Percentiles rank a stretch among this genome's conserved stretches.
phyloP scores from a whole-genome alignment of 2,329 filamentous ascomycete species.

The Neofusicoccum parvum region DNA sequence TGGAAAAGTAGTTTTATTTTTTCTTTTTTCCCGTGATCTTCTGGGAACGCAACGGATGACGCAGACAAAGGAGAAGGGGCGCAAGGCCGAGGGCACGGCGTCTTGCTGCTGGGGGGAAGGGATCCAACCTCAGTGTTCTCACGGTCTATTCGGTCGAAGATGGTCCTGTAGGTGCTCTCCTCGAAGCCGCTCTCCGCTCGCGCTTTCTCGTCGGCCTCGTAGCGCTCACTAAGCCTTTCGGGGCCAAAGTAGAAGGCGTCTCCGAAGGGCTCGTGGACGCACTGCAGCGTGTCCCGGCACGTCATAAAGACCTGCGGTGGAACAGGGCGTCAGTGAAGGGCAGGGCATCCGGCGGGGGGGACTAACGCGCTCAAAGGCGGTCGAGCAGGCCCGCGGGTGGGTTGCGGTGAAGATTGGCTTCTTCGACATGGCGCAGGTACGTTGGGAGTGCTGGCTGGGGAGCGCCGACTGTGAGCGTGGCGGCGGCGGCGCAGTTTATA shows the following conservation, averaged over 20 bases:
- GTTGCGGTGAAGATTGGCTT: conserved; percentile 91
- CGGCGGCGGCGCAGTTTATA: not conserved
- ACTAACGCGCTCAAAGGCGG: conserved; percentile 90
- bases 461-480: not conserved
- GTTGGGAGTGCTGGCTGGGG: not conserved
- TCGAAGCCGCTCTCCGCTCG: conserved; percentile 64
- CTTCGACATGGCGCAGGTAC: conserved; percentile 60
- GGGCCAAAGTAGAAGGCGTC: conserved; percentile 96
- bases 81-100: conserved; percentile 20
- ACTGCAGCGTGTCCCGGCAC: conserved; percentile 75
- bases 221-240: conserved; percentile 80
- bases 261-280: conserved; percentile 93
- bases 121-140: conserved; percentile 71
- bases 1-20: not conserved
- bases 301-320: conserved; percentile 81
- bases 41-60: not conserved
- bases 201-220: conserved; percentile 66
- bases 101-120: conserved; percentile 32
- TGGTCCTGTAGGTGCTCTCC: conserved; percentile 71
- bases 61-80: conserved; percentile 16
- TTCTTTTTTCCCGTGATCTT: not conserved
- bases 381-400: conserved; percentile 92
- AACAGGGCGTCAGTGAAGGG: conserved; percentile 20
- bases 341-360: not conserved
- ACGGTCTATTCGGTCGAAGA: conserved; percentile 74